Conservation (phyloP, 2,329 filamentous ascomycete genomes). For the Claviceps citrina region DNA sequence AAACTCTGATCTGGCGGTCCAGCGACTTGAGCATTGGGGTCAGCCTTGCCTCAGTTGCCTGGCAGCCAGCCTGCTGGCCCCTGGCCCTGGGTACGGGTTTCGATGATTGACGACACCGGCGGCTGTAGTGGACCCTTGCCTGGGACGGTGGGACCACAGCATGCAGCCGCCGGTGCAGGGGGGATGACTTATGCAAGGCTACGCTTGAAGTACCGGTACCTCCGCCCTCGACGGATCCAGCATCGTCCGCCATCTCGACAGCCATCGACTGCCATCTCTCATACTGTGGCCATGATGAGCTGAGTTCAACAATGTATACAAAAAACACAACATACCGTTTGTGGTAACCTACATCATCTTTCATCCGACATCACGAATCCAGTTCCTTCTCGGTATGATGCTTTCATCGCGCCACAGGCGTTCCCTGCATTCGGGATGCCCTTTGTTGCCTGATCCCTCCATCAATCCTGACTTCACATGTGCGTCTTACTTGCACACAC, state of each 20-base stretch:
- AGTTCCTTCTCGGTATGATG: not conserved
- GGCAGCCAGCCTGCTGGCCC: not conserved
- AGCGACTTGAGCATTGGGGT: not conserved
- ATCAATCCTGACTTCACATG: too few species aligned
- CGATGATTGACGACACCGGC: not conserved
- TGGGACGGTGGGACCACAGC: not conserved
- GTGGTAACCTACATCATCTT: too few species aligned
- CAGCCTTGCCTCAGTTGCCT: not conserved
- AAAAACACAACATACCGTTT: too few species aligned
- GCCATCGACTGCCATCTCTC: too few species aligned
- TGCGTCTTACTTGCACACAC: too few species aligned
- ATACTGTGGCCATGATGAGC: too few species aligned
- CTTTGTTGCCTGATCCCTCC: too few species aligned
- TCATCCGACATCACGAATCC: not conserved
- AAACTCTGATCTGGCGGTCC: too few species aligned
- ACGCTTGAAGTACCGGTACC: not conserved
- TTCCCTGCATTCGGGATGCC: not conserved
- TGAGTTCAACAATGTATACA: too few species aligned
- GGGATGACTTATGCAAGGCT: not conserved
- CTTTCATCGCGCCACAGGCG: not conserved
- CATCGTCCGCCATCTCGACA: too few species aligned
- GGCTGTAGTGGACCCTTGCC: constrained; percentile 1
- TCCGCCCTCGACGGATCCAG: not conserved
- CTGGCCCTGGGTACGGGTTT: constrained; percentile 1
- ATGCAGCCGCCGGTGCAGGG: not conserved